A percentile compares a stretch with the other conserved stretches of the same genome.
These are phyloP conservation scores for Ceratobasidium sp. DNA, from an alignment of 1,284 basidiomycete species.

Conservation along the genomic window DNA sequence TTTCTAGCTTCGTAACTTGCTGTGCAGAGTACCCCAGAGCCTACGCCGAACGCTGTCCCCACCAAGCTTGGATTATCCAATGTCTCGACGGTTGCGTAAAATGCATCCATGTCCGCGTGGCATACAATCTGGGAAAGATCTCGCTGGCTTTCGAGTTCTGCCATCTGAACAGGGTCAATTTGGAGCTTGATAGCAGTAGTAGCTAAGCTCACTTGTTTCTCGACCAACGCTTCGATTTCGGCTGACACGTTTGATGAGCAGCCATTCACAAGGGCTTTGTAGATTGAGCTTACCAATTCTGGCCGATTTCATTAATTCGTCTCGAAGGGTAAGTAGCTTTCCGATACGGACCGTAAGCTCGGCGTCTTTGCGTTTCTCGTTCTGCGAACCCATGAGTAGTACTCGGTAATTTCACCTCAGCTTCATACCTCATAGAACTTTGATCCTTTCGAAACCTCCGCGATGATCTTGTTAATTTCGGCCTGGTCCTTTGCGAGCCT, in stretches of 20 bases:
- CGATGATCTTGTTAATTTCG: conserved; percentile 81
- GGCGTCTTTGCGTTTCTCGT: conserved; percentile 85
- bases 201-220: conserved; percentile 52
- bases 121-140: conserved; percentile 85
- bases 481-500: conserved; percentile 80
- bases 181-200: background rate
- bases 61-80: conserved; percentile 80
- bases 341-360: conserved; percentile 78
- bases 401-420: background rate
- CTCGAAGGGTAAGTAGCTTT: conserved; percentile 70
- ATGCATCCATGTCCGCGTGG: conserved; percentile 89
- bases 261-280: background rate
- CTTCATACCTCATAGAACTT: conserved; percentile 78
- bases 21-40: conserved; percentile 80
- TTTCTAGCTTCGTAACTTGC: conserved; percentile 93
- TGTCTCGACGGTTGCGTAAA: conserved; percentile 79
- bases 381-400: conserved; percentile 56
- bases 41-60: conserved; percentile 88
- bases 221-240: conserved; percentile 42
- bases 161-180: conserved; percentile 61
- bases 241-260: conserved; percentile 1
- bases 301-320: conserved; percentile 66
- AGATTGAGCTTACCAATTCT: conserved; percentile 64
- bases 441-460: conserved; percentile 82
- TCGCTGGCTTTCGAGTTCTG: conserved; percentile 77